These are phyloP conservation scores for Anisodus acutangulus DNA, from an alignment of 257 asterid genomes.

Conservation along the genomic window DNA sequence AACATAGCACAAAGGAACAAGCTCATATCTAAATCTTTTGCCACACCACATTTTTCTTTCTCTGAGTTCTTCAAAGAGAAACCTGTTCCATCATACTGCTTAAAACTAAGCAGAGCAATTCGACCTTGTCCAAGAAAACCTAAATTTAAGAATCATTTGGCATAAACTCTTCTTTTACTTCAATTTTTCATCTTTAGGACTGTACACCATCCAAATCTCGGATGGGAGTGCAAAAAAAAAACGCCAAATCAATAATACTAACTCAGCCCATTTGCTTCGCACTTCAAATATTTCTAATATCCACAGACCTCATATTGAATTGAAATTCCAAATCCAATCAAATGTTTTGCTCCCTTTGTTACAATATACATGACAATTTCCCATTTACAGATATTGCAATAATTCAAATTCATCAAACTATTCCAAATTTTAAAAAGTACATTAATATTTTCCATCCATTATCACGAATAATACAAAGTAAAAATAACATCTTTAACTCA, in stretches of 20 bases:
- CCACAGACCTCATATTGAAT: neutral
- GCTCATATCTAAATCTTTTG: neutral
- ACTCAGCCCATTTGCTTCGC: neutral
- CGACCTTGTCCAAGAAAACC: neutral
- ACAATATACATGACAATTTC: neutral
- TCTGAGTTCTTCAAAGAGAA: neutral
- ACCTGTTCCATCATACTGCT: neutral
- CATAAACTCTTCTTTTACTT: neutral
- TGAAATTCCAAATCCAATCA: neutral
- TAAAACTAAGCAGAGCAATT: neutral
- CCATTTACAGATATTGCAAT: neutral
- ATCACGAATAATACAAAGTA: neutral
- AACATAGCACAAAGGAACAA: neutral
- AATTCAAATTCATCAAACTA: neutral
- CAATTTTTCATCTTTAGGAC: neutral
- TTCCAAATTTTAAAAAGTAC: neutral
- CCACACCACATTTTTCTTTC: neutral
- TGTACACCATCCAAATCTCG: neutral
- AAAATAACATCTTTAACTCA: neutral
- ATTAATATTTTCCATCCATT: neutral
- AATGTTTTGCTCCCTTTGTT: neutral
- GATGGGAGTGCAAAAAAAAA: neutral
- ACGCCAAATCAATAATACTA: neutral
- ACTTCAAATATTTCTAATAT: slow-evolving; percentile 18
- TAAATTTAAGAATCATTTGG: neutral